Base-by-base conservation (phyloP, 2,329 filamentous ascomycete species). In the Fusarium pseudonygamai region DNA sequence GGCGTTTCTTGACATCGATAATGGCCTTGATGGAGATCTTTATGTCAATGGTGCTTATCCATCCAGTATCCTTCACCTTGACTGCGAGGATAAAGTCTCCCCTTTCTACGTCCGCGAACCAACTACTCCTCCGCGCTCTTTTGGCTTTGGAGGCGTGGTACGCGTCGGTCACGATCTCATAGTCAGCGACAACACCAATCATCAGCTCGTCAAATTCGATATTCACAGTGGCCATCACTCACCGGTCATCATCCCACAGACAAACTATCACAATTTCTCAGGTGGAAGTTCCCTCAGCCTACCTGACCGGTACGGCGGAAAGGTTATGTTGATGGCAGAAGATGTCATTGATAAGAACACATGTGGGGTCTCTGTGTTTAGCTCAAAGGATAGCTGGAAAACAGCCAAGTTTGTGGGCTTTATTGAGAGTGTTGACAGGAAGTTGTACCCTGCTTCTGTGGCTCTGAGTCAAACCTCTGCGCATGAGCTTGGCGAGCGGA, bases 41-140 rank as follows among this genome's bases (percentile, higher is more conserved):
- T 53, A 53, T 11, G 32, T 53, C 3, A 37, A 37, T 5, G 32
- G 49, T 9, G 32, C 6, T 37, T 53, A 53, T 28, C 49, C 49
- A 15, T 22, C 49, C 3, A 53, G 49, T 13, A 26, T 53, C 3
- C 49, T 53, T 11, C 49, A 13, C 7, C 1, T 53, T 16, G 49
- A 53, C 24, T 26, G 49, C 14, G 2, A 22, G 7, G 18, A 37
- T 13, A 22, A 6, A 26, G 32, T 37, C 24, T 28, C 32, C 0
- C 24, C 50, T 9, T 39, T 53, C 7, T 37, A 53, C 14, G 20
- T 53, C 18, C 50, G 24, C 9, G 24, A 53, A 16, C 34, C 50
- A 13, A 28, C 50, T 0, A 53, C 50, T 2, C 9, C 50, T 4
- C 50, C 50, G 0, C 50, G 24, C 0, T 8, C 50, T 0, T 53